Evolutionary conservation across 129 eudicot genomes (phyloP), one percentile per base, ranked within the genome.

Genomic region (Flaveria trinervia): DNA sequence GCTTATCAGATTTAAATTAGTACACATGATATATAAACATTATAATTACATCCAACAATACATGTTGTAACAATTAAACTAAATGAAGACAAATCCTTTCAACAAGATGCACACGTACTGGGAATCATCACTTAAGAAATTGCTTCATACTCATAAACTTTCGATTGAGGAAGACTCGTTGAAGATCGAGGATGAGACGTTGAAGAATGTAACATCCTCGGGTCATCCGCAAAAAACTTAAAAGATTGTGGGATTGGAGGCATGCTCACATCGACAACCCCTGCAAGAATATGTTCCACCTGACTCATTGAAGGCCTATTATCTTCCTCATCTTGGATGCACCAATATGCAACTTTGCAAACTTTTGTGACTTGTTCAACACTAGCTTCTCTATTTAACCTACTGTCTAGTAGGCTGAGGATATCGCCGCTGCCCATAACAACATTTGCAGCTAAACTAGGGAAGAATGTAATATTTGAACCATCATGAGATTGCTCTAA

Each of bases 341-440:
- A 92, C 98, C 98, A 92, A 68, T 86, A 90, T 5, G 94, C 96
- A 46, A 90, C 79, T 81, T 86, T 88, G 14, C 85, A 82, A 10
- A 90, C 41, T 80, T 76, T 90, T 18, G 46, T 77, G 14, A 92
- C 85, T 80, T 92, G 85, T 28, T 84, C 91, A 7, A 16, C 77
- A 33, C 80, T 81, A 0, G 89, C 98, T 18, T 68, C 69, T 67
- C 83, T 77, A 5, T 88, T 84, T 84, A 92, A 74, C 44, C 79
- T 65, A n/a, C 80, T 79, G 51, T 92, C 96, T 33, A 88, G 50
- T 33, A 93, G 71, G 78, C 84, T 77, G 70, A 93, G 88, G 20
- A 93, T 68, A 75, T 93, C 95, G 26, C 92, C 96, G 28, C 86
- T 92, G 9, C 46, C 85, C 20, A 74, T 59, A 13, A 76, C 36